Base-by-base conservation (phyloP, 768 basidiomycete genomes). In the Antrodiella citrinella region DNA sequence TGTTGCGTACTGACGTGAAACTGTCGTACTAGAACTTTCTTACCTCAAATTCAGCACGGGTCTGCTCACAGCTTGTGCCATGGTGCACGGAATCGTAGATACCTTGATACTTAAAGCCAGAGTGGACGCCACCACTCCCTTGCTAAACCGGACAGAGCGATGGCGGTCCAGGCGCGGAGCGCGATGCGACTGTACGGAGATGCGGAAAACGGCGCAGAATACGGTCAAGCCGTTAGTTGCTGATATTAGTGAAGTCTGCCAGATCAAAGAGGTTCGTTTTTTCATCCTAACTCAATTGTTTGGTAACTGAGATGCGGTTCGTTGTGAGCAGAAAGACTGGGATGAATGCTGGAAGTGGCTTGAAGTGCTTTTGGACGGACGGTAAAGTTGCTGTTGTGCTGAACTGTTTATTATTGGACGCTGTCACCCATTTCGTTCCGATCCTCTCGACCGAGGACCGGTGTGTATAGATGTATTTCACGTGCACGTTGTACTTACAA, bases 31-130 rank as follows among this genome's bases (percentile, higher is more conserved):
- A 83, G 83, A 78, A 53, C 71, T 75, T 3, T 78, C 80, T 47
- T 65, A 80, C 42, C 61, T 80, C 48, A 71, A 66, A 44, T 80
- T 75, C 57, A 73, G 76, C 2, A 54, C 81, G 11, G 77, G 77
- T 12, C 57, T 78, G 12, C 70, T 85, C 11, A 80, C 83, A 0
- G 72, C 69, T 0, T 72, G 73, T 7, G 76, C 78, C 2, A 57
- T 86, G 1, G 58, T 77, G 5, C 72, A 78, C 2, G 70, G 73
- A 2, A 59, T 80, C 15, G 44, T 71, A 4, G 57, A 65, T 5
- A 63, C 69, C 7, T 61, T 81, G 9, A 61, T 65, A 9, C 44
- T 57, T n/a, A 63, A 69, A 21, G 70, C 15, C n/a, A 48, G 49
- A 30, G 51, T 51, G 12, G 54, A 72, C 50, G 66, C 26, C 11